These are phyloP conservation scores for Ganoderma resinaceum DNA, from an alignment of 1,284 basidiomycete genomes.

Conservation along the genomic window DNA sequence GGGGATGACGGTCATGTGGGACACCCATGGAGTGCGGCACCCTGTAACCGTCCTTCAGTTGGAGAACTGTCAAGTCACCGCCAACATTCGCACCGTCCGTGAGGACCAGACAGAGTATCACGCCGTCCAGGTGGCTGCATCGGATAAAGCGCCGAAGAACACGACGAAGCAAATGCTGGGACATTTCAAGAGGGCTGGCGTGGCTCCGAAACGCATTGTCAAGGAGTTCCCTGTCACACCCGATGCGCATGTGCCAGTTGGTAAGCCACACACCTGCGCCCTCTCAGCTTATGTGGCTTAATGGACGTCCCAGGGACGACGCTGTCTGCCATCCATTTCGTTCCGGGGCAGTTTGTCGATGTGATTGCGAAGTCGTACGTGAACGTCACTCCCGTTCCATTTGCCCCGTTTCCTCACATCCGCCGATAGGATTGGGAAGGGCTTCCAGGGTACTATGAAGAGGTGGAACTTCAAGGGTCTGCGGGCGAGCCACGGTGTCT, in stretches of 20 bases:
- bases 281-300: constrained; percentile 14
- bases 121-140: constrained; percentile 87
- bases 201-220: constrained; percentile 87
- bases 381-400: not conserved
- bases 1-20: constrained; percentile 96
- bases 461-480: constrained; percentile 94
- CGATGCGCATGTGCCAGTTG: constrained; percentile 91
- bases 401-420: constrained; percentile 3
- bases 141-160: constrained; percentile 71
- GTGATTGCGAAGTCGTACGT: constrained; percentile 91
- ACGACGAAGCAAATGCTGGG: constrained; percentile 82
- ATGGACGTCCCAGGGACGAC: constrained; percentile 69
- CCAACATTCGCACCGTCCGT: constrained; percentile 71
- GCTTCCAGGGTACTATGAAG: constrained; percentile 98
- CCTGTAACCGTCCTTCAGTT: constrained; percentile 96
- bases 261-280: constrained; percentile 50
- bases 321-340: constrained; percentile 93
- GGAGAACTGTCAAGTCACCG: constrained; percentile 87
- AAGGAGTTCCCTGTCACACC: constrained; percentile 91
- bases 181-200: constrained; percentile 86
- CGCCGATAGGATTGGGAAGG: constrained; percentile 86
- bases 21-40: constrained; percentile 84
- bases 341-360: constrained; percentile 97
- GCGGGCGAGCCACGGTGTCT: constrained; percentile 96
- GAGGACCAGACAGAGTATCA: constrained; percentile 78